Evolutionary conservation across 2,329 filamentous ascomycete species (phyloP), one percentile per base, ranked within the genome.

Genomic region (Geoglossum cookeanum): DNA sequence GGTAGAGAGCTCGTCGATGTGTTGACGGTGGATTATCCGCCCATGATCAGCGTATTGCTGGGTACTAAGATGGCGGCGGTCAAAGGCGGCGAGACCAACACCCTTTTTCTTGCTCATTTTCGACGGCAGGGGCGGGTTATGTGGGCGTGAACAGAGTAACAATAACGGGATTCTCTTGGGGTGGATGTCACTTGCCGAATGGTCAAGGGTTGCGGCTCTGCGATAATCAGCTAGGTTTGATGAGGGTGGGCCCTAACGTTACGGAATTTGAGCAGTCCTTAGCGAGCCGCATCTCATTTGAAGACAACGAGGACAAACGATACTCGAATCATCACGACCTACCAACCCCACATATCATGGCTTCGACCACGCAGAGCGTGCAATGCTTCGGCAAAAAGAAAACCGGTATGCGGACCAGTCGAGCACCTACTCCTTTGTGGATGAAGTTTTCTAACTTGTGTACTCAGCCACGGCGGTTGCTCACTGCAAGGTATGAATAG

Each of bases 301-400:
- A 55, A 44, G 51, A 44, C 58, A 54, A 59, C 57, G 55, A 39
- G 55, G 59, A n/a, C 6, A 30, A 22, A 37, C 30, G 17, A 11
- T 9, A 52, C 13, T 42, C 39, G 13, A 9, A 22, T 9, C 30
- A 53, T 37, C 30, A 37, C 29, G 29, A 53, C 15, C 22, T 3
- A 35, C 32, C 22, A 22, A 39, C 35, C 60, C 62, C 68, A 70
- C 71, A 72, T 78, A 86, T 71, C 75, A 87, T 88, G 83, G 84
- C 85, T 75, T 77, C 83, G 69, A 77, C 65, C 11, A 55, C 79
- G 68, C 84, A 86, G 77, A 85, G 81, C 75, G 85, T 89, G 70
- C 89, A 95, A 83, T 95, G 89, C 86, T 96, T 97, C 86, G 90
- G 90, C 84, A 96, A 96, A 85, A 90, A 90, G 82, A 88, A 87